Base-by-base conservation (phyloP, 805 yeast genomes). In the Saccharomyces paradoxus region DNA sequence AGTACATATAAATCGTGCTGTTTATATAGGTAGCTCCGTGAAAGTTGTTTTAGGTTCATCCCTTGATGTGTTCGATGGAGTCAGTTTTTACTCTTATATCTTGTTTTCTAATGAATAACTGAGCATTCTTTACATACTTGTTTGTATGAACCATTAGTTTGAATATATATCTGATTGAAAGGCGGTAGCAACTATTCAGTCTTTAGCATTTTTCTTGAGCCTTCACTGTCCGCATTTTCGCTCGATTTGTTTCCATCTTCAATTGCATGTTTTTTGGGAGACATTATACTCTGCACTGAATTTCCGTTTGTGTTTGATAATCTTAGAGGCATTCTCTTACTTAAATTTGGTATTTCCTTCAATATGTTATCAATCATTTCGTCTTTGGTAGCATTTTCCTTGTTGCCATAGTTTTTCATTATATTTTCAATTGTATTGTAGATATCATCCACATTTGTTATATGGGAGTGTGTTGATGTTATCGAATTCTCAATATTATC, bases 401-500 rank as follows among this genome's bases (percentile, higher is more conserved):
- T 44, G 12, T 51, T 46, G 6, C 52, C 37, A n/a, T 24, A 17
- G 7, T n/a, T 24, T 12, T 28, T 14, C 21, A 41, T 29, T 22
- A 54, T 32, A 9, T 13, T n/a, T n/a, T 54, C 56, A 30, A 51
- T 22, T 1, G 49, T 46, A 44, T 51, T 26, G 27, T 47, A 17
- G 28, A 53, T 50, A 6, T 48, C 51, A 9, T 31, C 26, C 30
- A 27, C 28, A 29, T 50, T 50, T 4, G 44, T 37, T 37, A 37
- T 37, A 17, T 37, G 44, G 17, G 44, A 37, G 44, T 48, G 44
- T 27, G 55, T 44, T 37, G 51, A 55, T 8, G 22, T 22, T 4
- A 47, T 17, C 10, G 58, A 50, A 27, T 55, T 56, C 12, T 51
- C 49, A 27, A 62, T 21, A 28, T 55, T 41, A 2, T 54, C 31